These are phyloP conservation scores for Protea cynaroides DNA, from an alignment of 164 flowering plant genomes.

Conservation along the genomic window DNA sequence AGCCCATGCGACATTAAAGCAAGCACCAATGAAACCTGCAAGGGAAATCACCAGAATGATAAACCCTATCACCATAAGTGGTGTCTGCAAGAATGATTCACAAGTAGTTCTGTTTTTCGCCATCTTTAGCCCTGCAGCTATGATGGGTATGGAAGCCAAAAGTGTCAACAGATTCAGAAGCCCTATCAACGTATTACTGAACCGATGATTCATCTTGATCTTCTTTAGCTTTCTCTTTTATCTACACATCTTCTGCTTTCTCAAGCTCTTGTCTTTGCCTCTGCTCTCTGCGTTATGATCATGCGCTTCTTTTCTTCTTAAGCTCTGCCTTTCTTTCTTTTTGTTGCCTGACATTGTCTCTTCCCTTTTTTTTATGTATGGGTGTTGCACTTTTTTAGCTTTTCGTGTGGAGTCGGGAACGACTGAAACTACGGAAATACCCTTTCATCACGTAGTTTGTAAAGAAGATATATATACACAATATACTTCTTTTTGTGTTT, in stretches of 20 bases:
- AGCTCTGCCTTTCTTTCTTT: too few species aligned
- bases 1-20: constrained; percentile 85
- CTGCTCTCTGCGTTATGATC: too few species aligned
- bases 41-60: constrained; percentile 67
- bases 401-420: too few species aligned
- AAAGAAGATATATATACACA: too few species aligned
- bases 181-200: constrained; percentile 88
- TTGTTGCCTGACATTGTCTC: too few species aligned
- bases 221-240: constrained; percentile 2
- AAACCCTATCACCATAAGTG: constrained; percentile 74
- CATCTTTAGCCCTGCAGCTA: constrained; percentile 88
- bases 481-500: too few species aligned
- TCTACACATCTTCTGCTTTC: not conserved
- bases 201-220: constrained; percentile 56
- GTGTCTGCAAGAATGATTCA: constrained; percentile 77
- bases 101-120: constrained; percentile 75
- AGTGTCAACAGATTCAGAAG: constrained; percentile 86
- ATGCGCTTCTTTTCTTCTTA: constrained; percentile 7
- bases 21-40: constrained; percentile 90
- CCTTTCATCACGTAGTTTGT: too few species aligned
- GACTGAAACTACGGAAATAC: too few species aligned
- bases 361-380: too few species aligned
- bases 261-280: not conserved
- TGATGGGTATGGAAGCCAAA: constrained; percentile 85
- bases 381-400: too few species aligned